Evolutionary conservation across 2,329 filamentous ascomycete species (phyloP).

Genomic region (Teratosphaeria pseudoeucalypti): DNA sequence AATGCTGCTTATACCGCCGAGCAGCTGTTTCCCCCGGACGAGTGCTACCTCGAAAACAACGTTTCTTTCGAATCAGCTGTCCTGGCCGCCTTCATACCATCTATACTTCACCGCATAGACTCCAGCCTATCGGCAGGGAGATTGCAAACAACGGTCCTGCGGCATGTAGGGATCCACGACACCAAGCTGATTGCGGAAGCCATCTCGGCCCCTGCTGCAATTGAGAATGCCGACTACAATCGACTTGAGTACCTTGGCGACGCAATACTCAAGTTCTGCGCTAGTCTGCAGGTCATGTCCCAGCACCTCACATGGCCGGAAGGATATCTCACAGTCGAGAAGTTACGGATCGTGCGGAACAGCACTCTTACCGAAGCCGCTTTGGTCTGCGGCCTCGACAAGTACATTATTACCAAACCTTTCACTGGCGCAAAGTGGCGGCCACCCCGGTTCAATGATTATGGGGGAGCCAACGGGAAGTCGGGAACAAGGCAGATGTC

Average conservation of each 20-base stretch:
- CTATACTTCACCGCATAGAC: conserved; percentile 61
- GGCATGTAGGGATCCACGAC: conserved; percentile 38
- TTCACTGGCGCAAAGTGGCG: conserved; percentile 67
- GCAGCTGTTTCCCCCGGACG: conserved; percentile 37
- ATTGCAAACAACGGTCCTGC: conserved; percentile 47
- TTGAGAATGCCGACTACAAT: conserved; percentile 61
- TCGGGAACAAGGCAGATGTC: conserved; percentile 40
- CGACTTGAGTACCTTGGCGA: conserved; percentile 82
- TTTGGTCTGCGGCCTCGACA: conserved; percentile 53
- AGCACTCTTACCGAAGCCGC: conserved; percentile 58
- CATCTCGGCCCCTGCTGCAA: conserved; percentile 55
- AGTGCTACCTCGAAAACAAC: conserved; percentile 4
- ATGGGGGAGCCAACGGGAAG: conserved; percentile 22
- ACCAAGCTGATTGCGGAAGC: conserved; percentile 56
- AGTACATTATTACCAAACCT: conserved; percentile 56
- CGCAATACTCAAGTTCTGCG: conserved; percentile 59
- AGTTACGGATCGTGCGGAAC: conserved; percentile 62
- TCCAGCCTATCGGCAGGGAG: conserved; percentile 51
- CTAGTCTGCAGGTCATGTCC: conserved; percentile 54
- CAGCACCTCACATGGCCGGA: conserved; percentile 61
- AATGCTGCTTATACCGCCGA: conserved; percentile 31
- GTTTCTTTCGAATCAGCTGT: conserved; percentile 28
- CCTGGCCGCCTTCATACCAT: conserved; percentile 57
- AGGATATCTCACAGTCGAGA: conserved; percentile 58
- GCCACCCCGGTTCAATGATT: conserved; percentile 48